A percentile compares a stretch with the other conserved stretches of the same genome.
Conservation (phyloP, 345 rosid species). For the Draba incana region DNA sequence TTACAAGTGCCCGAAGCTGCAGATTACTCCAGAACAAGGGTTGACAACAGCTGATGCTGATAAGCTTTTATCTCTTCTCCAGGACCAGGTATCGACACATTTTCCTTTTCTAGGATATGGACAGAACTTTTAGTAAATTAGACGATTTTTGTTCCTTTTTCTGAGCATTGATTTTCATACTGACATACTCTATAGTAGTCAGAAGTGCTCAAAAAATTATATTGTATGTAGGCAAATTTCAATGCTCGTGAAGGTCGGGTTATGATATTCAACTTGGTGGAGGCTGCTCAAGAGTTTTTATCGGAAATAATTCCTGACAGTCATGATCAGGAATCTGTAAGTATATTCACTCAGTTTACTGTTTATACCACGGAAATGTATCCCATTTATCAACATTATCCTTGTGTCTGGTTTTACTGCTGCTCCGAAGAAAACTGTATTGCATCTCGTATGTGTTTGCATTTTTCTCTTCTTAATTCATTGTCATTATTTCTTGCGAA, state of each 20-base stretch:
- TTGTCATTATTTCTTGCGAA: slow-evolving; percentile 39
- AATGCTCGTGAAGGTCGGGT: slow-evolving; percentile 96
- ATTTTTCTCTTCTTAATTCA: slow-evolving; percentile 13
- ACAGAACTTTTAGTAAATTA: neutral
- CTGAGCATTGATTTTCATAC: slow-evolving; percentile 4
- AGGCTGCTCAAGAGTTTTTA: slow-evolving; percentile 96
- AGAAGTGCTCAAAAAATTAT: neutral
- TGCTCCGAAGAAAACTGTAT: neutral
- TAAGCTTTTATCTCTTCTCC: slow-evolving; percentile 77
- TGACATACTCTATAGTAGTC: slow-evolving; percentile 19
- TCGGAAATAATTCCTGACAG: slow-evolving; percentile 69
- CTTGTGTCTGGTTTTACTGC: slow-evolving; percentile 4
- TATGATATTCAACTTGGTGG: slow-evolving; percentile 95
- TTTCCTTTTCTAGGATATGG: slow-evolving; percentile 18
- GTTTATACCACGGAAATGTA: neutral
- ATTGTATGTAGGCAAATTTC: slow-evolving; percentile 61
- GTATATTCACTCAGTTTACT: slow-evolving; percentile 36
- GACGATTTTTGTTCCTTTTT: neutral
- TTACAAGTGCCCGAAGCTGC: slow-evolving; percentile 85
- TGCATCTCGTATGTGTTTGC: too few species aligned
- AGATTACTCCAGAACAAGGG: slow-evolving; percentile 81
- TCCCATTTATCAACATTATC: slow-evolving; percentile 18
- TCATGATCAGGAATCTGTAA: slow-evolving; percentile 60
- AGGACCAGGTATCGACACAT: slow-evolving; percentile 65
- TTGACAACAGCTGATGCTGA: slow-evolving; percentile 69